These are phyloP conservation scores for Aspergillus biplanus DNA, from an alignment of 495 filamentous ascomycete genomes.

Conservation along the genomic window DNA sequence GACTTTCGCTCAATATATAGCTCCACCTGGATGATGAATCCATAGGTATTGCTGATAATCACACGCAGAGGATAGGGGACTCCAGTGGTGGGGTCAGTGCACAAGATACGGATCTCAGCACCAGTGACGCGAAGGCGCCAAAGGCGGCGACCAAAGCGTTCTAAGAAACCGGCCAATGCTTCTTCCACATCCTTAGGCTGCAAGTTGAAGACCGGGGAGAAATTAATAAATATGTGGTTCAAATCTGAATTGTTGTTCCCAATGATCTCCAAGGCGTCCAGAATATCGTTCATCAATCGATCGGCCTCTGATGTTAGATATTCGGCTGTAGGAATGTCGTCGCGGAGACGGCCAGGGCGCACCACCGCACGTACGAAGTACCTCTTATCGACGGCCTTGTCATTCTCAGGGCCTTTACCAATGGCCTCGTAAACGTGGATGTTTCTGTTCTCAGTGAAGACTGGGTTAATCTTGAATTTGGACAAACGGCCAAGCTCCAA, in stretches of 20 bases:
- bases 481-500: slow-evolving; percentile 90
- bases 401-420: slow-evolving; percentile 89
- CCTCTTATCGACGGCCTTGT: slow-evolving; percentile 73
- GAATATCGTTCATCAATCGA: slow-evolving; percentile 93
- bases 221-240: slow-evolving; percentile 99
- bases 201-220: slow-evolving; percentile 92
- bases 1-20: slow-evolving; percentile 97
- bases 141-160: slow-evolving; percentile 90
- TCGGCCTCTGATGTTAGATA: slow-evolving; percentile 98
- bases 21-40: slow-evolving; percentile 98
- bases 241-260: slow-evolving; percentile 99
- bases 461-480: slow-evolving; percentile 96
- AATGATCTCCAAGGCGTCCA: slow-evolving; percentile 96
- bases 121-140: slow-evolving; percentile 97
- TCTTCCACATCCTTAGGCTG: slow-evolving; percentile 89
- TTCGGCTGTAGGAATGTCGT: slow-evolving; percentile 96
- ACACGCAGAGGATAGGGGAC: slow-evolving; percentile 91
- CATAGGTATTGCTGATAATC: slow-evolving; percentile 97
- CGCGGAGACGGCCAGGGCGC: slow-evolving; percentile 86
- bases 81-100: slow-evolving; percentile 84
- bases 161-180: slow-evolving; percentile 91
- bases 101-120: slow-evolving; percentile 97
- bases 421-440: slow-evolving; percentile 98
- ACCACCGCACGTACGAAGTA: slow-evolving; percentile 98
- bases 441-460: slow-evolving; percentile 98